Percentiles rank a stretch among this genome's conserved stretches.
Evolutionary conservation across 2,329 filamentous ascomycete genomes (phyloP).

Genomic region (Lasiodiplodia hormozganensis): DNA sequence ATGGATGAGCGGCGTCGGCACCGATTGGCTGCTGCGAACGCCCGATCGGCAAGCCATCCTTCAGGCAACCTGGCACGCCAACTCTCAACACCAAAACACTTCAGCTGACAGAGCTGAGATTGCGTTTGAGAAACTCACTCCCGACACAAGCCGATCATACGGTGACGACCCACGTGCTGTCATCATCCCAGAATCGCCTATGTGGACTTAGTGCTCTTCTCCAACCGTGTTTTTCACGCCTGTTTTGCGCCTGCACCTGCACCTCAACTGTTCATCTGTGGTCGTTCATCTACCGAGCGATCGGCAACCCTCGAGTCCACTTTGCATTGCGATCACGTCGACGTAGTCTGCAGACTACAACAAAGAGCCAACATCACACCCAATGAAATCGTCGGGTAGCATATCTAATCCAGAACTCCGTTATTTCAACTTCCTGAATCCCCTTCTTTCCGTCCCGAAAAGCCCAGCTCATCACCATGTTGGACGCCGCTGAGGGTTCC

Average conservation of each 20-base stretch:
- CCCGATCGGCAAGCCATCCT: not conserved
- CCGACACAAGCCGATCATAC: not conserved
- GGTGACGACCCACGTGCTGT: not conserved
- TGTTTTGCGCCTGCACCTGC: not conserved
- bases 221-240: not conserved
- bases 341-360: not conserved
- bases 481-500: not conserved
- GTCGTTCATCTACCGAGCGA: not conserved
- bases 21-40: not conserved
- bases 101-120: not conserved
- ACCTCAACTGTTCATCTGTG: not conserved
- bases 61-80: not conserved
- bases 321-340: not conserved
- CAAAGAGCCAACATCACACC: not conserved
- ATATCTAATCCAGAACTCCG: not conserved
- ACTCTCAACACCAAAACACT: slow-evolving; percentile 5
- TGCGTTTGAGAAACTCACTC: not conserved
- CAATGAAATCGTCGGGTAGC: not conserved
- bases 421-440: not conserved
- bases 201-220: not conserved
- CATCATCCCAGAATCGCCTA: not conserved
- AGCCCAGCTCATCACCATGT: not conserved
- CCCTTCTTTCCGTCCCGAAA: not conserved
- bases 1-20: not conserved
- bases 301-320: not conserved